phyloP scores from a whole-genome alignment of 2,329 filamentous ascomycete species.

The Verticillium nonalfalfae region DNA sequence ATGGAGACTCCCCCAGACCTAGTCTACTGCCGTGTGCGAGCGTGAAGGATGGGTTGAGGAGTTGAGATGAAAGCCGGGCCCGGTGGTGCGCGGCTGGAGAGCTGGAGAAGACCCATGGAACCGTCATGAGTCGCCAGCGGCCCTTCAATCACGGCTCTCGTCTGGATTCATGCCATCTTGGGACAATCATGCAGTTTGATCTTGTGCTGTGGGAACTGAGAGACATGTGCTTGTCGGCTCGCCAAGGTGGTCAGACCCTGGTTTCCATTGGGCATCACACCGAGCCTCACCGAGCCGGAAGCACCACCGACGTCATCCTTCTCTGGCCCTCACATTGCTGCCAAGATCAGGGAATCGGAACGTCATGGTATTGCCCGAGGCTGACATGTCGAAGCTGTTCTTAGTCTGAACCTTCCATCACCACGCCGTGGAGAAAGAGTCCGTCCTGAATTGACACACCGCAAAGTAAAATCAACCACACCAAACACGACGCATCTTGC shows the following conservation, averaged over 20 bases:
- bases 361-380: neutral
- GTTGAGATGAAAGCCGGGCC: neutral
- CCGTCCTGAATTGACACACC: too few relatives aligned
- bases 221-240: neutral
- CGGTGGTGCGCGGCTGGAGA: neutral
- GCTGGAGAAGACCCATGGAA: neutral
- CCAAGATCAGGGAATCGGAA: neutral
- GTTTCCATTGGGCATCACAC: neutral
- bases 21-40: neutral
- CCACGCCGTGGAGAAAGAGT: too few relatives aligned
- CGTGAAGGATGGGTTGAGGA: neutral
- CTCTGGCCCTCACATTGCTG: neutral
- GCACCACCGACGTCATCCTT: neutral
- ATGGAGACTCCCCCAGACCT: neutral
- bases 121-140: neutral
- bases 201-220: neutral
- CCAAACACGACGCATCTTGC: neutral
- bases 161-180: too few relatives aligned
- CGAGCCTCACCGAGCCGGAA: neutral
- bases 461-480: neutral
- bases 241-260: neutral
- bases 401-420: too few relatives aligned
- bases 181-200: neutral
- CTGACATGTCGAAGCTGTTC: neutral
- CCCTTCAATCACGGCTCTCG: neutral